Base-by-base conservation (phyloP, 2,329 filamentous ascomycete genomes). In the Xylariomycetidae sp. region DNA sequence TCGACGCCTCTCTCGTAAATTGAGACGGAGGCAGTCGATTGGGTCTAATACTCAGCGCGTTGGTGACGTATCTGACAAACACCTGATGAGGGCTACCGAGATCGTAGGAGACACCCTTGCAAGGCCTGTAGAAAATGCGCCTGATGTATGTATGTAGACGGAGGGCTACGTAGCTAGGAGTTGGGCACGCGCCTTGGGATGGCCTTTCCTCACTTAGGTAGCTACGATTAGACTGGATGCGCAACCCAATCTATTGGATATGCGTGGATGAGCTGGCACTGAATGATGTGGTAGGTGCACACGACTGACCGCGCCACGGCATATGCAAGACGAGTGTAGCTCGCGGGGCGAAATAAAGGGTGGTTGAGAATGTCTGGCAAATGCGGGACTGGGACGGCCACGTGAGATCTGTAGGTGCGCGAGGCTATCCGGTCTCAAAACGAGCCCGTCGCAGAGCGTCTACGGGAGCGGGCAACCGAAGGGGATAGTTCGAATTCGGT, bases 181-280 rank as follows among this genome's bases (percentile, higher is more conserved):
- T 70, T 69, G 63, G 67, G 66, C 62, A 65, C 53, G 51, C 62
- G 59, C 53, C 58, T 61, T 58, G 57, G 55, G 53, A 55, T 45
- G 48, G 41, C 48, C 48, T 59, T 56, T 58, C 59, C 59, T 64
- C 54, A 62, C 61, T 63, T 56, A 59, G 61, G 58, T 63, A 63
- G 58, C 60, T 56, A 61, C 53, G 58, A 58, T 57, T 58, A 64
- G 60, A 61, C 58, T 60, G 59, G 60, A 61, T 65, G 63, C 59
- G 57, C 58, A 66, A n/a, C 62, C 63, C 65, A 70, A 71, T 71
- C 65, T 69, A 73, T 70, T 72, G 65, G 68, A 64, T 67, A 70
- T 72, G 70, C 62, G 72, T 65, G 62, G 66, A 73, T 78, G 75
- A 69, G 75, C 68, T 79, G 74, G 74, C 74, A 78, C 52, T 62